A percentile compares a stretch with the other conserved stretches of the same genome.
phyloP scores from a whole-genome alignment of 2,329 filamentous ascomycete species.

The Geosmithia putterillii region DNA sequence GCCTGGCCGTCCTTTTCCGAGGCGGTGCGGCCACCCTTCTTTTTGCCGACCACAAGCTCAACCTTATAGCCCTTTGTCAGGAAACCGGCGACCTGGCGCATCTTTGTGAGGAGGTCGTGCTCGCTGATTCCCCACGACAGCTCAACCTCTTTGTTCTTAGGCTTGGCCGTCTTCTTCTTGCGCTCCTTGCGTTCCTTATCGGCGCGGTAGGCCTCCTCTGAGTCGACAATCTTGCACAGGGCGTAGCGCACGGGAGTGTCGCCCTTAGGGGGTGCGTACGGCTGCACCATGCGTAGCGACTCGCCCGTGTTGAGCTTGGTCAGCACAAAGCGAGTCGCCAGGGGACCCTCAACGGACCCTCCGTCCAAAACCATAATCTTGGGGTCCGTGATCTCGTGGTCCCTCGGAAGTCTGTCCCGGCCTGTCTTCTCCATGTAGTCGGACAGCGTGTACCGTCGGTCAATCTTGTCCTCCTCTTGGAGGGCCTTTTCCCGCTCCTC shows the following conservation, averaged over 20 bases:
- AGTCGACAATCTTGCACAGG: slow-evolving; percentile 60
- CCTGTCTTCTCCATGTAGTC: slow-evolving; percentile 16
- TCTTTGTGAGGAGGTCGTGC: slow-evolving; percentile 9
- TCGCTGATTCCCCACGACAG: slow-evolving; percentile 69
- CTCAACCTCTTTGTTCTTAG: slow-evolving; percentile 64
- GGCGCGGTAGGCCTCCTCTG: slow-evolving; percentile 32
- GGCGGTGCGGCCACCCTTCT: slow-evolving; percentile 48
- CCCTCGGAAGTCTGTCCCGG: slow-evolving; percentile 24
- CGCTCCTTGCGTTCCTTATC: slow-evolving; percentile 29
- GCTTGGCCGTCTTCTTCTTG: slow-evolving; percentile 27
- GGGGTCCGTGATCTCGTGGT: slow-evolving; percentile 30
- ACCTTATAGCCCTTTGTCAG: slow-evolving; percentile 64
- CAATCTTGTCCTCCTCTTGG: slow-evolving; percentile 8
- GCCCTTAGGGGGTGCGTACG: slow-evolving; percentile 18
- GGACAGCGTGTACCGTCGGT: slow-evolving; percentile 22
- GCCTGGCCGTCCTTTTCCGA: slow-evolving; percentile 47
- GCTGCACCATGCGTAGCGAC: slow-evolving; percentile 27
- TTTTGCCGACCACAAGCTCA: slow-evolving; percentile 55
- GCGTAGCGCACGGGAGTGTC: slow-evolving; percentile 24
- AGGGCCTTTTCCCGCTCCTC: background rate
- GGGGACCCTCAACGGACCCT: slow-evolving; percentile 24
- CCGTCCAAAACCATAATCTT: slow-evolving; percentile 27
- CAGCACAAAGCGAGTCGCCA: slow-evolving; percentile 26
- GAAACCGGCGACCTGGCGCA: slow-evolving; percentile 37
- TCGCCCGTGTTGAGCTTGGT: slow-evolving; percentile 18